These are phyloP conservation scores for Piper betle DNA, from an alignment of 164 flowering plant species.

Conservation along the genomic window DNA sequence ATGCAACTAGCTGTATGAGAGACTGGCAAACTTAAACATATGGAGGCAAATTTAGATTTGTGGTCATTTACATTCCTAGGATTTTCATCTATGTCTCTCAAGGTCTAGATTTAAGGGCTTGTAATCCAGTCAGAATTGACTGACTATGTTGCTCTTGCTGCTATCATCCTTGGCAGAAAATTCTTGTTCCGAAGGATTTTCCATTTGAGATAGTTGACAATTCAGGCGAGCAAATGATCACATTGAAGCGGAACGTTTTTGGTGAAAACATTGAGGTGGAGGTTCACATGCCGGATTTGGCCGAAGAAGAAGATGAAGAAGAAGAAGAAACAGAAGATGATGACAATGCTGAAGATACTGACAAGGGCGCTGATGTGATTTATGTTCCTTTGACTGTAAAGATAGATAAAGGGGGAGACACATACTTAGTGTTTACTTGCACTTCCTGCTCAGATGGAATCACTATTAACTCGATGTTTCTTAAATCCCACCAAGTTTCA, in stretches of 20 bases:
- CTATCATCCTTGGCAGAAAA: constrained; percentile 7
- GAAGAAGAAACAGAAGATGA: constrained; percentile 3
- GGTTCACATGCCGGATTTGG: constrained; percentile 11
- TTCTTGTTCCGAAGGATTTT: constrained; percentile 6
- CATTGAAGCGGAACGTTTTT: constrained; percentile 11
- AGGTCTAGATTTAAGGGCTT: background rate
- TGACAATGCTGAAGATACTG: constrained; percentile 7
- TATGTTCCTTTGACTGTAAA: constrained; percentile 13
- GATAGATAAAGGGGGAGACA: constrained; percentile 14
- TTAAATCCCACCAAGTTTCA: constrained; percentile 10
- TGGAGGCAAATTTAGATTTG: background rate
- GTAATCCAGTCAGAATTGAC: background rate
- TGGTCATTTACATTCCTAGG: background rate
- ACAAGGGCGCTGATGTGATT: background rate
- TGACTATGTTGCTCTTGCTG: background rate
- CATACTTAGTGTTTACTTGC: constrained; percentile 15
- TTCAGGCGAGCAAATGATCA: constrained; percentile 18
- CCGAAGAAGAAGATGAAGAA: constrained; percentile 8
- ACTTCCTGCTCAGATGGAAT: constrained; percentile 8
- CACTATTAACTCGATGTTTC: constrained; percentile 10
- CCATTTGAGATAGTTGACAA: constrained; percentile 21
- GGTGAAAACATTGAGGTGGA: constrained; percentile 16
- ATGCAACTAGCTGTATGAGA: background rate
- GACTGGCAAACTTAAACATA: background rate
- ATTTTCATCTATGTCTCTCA: background rate